Evolutionary conservation across 2,329 filamentous ascomycete genomes (phyloP).

Genomic region (Neonectria ditissima): DNA sequence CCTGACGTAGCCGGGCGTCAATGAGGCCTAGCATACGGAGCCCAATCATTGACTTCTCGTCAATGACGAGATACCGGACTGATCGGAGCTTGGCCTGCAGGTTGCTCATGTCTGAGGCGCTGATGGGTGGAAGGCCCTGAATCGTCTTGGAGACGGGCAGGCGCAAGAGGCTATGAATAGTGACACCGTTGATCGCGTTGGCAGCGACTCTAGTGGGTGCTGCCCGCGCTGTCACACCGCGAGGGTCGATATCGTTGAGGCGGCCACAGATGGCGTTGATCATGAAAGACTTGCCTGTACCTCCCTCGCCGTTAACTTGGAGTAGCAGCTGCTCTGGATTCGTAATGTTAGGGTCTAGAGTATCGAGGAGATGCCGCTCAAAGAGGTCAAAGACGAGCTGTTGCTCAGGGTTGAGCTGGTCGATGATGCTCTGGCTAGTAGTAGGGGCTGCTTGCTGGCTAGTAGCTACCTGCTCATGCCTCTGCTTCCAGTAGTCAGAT

Average conservation of each 20-base stretch:
- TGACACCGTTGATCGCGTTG: not conserved
- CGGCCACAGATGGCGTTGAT: not conserved
- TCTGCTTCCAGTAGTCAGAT: constrained; percentile 1
- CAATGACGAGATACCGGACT: constrained; percentile 1
- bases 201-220: constrained; percentile 1
- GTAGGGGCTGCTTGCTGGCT: too few relatives aligned
- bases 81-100: not conserved
- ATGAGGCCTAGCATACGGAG: not conserved
- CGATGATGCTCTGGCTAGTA: too few relatives aligned
- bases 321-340: not conserved
- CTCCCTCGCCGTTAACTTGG: constrained; percentile 1
- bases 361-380: not conserved
- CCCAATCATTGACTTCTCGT: constrained; percentile 4
- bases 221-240: not conserved
- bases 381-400: not conserved
- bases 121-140: not conserved
- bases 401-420: not conserved
- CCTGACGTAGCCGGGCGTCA: not conserved
- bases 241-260: not conserved
- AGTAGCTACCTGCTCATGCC: too few relatives aligned
- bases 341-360: not conserved
- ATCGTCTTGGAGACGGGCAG: not conserved
- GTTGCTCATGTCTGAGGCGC: not conserved
- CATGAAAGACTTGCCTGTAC: constrained; percentile 7
- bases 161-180: not conserved